Conservation (phyloP, 1,284 basidiomycete species). For the Boletus semigastroideus region DNA sequence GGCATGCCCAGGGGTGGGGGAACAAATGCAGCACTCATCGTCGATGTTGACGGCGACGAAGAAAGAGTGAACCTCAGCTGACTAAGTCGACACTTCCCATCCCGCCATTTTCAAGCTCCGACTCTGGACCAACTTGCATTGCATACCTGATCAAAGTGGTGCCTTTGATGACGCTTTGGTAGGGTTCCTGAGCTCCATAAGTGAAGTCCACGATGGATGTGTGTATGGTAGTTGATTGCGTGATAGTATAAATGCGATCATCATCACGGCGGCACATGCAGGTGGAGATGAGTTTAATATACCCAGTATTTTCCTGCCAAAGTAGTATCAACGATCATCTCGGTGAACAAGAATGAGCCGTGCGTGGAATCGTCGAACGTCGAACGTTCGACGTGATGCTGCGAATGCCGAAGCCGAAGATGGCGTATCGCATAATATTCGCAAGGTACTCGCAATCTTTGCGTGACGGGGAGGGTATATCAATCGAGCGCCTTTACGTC, state of each 20-base stretch:
- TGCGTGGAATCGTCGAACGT: background rate
- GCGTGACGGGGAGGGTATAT: slow-evolving; percentile 9
- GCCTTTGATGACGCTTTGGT: background rate
- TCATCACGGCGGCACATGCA: background rate
- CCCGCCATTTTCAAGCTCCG: slow-evolving; percentile 21
- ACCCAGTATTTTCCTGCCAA: background rate
- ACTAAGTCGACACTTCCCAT: slow-evolving; percentile 19
- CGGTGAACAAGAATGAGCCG: background rate
- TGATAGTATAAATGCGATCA: background rate
- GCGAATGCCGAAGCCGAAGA: background rate
- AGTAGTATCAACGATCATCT: background rate
- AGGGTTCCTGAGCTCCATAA: background rate
- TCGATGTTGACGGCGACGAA: slow-evolving; percentile 31
- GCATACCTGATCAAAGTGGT: background rate
- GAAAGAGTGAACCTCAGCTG: slow-evolving; percentile 26
- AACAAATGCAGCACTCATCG: slow-evolving; percentile 34
- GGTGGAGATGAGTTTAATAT: background rate
- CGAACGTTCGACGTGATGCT: background rate
- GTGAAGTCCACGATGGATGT: background rate
- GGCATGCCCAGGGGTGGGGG: slow-evolving; percentile 61
- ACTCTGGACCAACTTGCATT: no score
- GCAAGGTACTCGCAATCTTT: slow-evolving; percentile 8
- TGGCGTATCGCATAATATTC: background rate
- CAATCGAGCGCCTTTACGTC: background rate
- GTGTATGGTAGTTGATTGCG: background rate